Evolutionary conservation across 768 basidiomycete species (phyloP), one percentile per base, ranked within the genome.

Genomic region (Russula earlei): DNA sequence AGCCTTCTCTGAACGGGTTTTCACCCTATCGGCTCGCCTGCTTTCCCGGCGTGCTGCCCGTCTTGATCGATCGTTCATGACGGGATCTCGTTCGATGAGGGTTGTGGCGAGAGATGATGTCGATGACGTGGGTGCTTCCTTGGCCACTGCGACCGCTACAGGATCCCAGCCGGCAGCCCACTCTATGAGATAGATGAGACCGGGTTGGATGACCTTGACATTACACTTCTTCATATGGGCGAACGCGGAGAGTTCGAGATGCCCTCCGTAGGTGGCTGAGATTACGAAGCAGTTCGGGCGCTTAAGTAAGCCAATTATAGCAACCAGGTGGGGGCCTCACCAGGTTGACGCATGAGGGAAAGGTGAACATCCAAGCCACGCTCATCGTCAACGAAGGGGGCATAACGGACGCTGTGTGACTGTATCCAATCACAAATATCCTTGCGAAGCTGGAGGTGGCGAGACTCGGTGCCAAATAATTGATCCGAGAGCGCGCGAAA

Each of bases 201-300:
- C 90, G 0, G 93, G 92, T 66, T 95, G 93, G 50, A 94, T 80
- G 55, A 96, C 91, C 72, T 95, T 95, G 68, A 96, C 85, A 64
- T 91, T 79, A 29, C 85, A 76, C 52, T 74, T 73, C 47, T 77
- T 77, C 73, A 91, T 79, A 63, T 92, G 88, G 4, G 93, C 85
- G 67, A 93, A 95, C 0, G 91, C 91, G 17, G 86, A 87, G n/a
- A 96, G 76, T 68, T 96, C 93, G 64, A 96, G 80, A 69, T 96
- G 91, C 1, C 91, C 91, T 40, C 92, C 93, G 58, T 94, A 95
- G 2, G 92, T 94, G 27, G 81, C 88, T 86, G 62, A 52, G 55
- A 36, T 36, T 31, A 63, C 36, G 51, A 31, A 36, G 22, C 17
- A 34, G 49, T 40, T 47, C 51, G 51, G 45, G 59, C 49, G 47